Percentiles rank a stretch among this genome's conserved stretches.
phyloP scores from a whole-genome alignment of 2,329 filamentous ascomycete species.

The Apiospora marii region DNA sequence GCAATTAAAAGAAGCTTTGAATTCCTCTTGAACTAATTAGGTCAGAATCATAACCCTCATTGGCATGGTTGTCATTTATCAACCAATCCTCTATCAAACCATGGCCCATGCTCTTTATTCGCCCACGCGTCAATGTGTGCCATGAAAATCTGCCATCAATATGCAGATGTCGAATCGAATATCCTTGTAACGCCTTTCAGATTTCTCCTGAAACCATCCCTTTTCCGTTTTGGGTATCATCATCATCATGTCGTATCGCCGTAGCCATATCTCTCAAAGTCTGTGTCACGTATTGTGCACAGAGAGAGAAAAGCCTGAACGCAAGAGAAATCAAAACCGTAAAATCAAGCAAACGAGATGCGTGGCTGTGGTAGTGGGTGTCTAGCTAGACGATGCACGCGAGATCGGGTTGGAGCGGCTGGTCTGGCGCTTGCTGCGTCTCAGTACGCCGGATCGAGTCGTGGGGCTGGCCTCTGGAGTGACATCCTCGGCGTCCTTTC shows the following conservation, averaged over 20 bases:
- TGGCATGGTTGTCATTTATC: background rate
- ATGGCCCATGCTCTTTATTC: background rate
- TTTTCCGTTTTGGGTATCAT: constrained; percentile 17
- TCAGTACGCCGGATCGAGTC: background rate
- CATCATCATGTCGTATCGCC: background rate
- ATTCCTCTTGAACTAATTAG: background rate
- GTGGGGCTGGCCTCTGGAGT: background rate
- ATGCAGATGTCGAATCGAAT: background rate
- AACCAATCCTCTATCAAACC: background rate
- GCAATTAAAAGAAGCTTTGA: background rate
- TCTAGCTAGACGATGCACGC: background rate
- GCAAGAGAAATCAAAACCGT: background rate
- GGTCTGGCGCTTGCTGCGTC: constrained; percentile 12
- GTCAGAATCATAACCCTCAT: background rate
- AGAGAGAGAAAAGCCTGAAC: background rate
- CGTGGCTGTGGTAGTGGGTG: background rate
- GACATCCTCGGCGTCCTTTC: background rate
- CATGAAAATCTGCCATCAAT: background rate
- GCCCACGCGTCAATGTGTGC: background rate
- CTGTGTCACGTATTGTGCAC: background rate
- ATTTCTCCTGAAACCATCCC: constrained; percentile 3
- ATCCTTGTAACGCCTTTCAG: constrained; percentile 7
- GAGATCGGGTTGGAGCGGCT: constrained; percentile 16
- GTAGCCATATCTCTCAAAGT: background rate
- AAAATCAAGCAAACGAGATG: background rate